These are phyloP conservation scores for Allantophomopsis lycopodina DNA, from an alignment of 2,329 filamentous ascomycete genomes.

Conservation along the genomic window DNA sequence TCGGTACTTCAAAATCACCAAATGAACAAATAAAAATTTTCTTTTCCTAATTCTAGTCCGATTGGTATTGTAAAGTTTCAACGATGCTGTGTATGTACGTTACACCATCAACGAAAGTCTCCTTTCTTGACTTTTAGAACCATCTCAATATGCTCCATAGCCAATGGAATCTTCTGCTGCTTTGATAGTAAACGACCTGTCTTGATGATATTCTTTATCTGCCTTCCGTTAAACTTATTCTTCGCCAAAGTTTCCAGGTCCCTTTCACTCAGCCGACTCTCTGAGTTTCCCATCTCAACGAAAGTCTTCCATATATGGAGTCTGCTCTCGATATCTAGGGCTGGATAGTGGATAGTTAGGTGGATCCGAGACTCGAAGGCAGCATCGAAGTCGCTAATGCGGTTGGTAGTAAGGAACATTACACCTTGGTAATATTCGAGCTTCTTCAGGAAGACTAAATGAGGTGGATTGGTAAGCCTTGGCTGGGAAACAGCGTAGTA, in stretches of 20 bases:
- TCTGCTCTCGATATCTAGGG: constrained; percentile 9
- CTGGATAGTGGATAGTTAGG: constrained; percentile 13
- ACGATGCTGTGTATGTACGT: background rate
- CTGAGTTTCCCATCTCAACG: constrained; percentile 3
- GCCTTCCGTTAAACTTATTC: constrained; percentile 18
- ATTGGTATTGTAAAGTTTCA: too few relatives aligned
- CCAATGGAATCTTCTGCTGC: constrained; percentile 10
- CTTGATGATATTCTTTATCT: constrained; percentile 22
- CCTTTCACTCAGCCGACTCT: constrained; percentile 5
- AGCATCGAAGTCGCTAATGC: constrained; percentile 17
- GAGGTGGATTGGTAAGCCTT: constrained; percentile 25
- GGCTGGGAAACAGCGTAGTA: constrained; percentile 3
- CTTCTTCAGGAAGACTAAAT: constrained; percentile 20
- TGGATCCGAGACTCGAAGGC: constrained; percentile 21
- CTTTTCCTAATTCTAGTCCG: too few relatives aligned
- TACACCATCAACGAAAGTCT: background rate
- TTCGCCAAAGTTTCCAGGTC: constrained; percentile 8
- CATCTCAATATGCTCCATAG: constrained; percentile 11
- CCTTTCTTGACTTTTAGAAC: constrained; percentile 10
- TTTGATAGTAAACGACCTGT: constrained; percentile 15
- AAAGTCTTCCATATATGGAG: constrained; percentile 11
- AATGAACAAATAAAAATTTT: too few relatives aligned
- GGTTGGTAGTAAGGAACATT: constrained; percentile 23
- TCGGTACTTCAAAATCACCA: too few relatives aligned
- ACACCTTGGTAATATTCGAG: constrained; percentile 25